Conservation (phyloP, 331 rosid genomes). For the Cydonia oblonga region DNA sequence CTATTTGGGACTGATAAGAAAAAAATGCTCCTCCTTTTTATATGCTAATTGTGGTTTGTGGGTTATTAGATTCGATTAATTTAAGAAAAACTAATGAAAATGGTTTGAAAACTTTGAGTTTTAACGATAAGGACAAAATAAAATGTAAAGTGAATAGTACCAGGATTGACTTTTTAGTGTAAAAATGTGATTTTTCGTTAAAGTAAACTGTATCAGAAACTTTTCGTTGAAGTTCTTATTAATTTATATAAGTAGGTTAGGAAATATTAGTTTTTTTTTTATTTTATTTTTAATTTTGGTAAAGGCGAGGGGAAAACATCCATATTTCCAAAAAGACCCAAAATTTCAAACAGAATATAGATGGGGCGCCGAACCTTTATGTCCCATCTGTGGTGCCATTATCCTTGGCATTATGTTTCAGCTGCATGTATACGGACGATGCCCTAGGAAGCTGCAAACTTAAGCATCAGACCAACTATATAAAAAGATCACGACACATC, state of each 20-base stretch:
- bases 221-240: too few species aligned
- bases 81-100: too few species aligned
- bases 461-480: conserved; percentile 27
- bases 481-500: conserved; percentile 3
- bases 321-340: conserved; percentile 17
- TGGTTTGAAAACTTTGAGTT: too few species aligned
- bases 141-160: too few species aligned
- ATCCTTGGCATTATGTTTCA: conserved; percentile 21
- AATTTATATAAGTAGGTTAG: neutral
- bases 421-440: conserved; percentile 4
- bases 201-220: too few species aligned
- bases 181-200: too few species aligned
- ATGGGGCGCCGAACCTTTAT: conserved; percentile 53
- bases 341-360: conserved; percentile 14
- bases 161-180: too few species aligned
- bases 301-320: conserved; percentile 15
- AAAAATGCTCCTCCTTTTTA: neutral
- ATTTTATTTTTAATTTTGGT: conserved; percentile 15
- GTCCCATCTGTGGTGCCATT: conserved; percentile 41
- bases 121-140: too few species aligned
- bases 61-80: neutral
- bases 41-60: conserved; percentile 12
- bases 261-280: conserved; percentile 6
- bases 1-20: too few species aligned
- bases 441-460: conserved; percentile 36